Evolutionary conservation across 1,284 basidiomycete species (phyloP), one percentile per base, ranked within the genome.

Genomic region (Ganoderma resinaceum): DNA sequence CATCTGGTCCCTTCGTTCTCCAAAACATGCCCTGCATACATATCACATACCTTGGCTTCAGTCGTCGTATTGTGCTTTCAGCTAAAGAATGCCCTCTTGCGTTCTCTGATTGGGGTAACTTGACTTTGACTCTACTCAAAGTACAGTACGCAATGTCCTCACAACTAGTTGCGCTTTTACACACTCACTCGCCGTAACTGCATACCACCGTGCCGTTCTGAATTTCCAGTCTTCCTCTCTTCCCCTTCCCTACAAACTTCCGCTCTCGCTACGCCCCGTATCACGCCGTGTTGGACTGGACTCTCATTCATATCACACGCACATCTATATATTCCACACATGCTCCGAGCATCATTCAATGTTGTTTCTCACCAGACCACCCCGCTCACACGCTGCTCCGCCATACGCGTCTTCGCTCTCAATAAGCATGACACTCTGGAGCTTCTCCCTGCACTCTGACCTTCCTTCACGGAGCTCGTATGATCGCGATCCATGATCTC

Each of bases 261-360:
- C 26, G 35, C 35, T 29, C 16, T 60, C 26, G 38, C 38, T 58
- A 35, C 58, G 58, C 35, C 37, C 16, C 37, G 58, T 38, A 40
- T 60, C 37, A 40, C 38, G 38, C 58, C 38, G 55, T 35, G 55
- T 40, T 23, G 58, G 58, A 60, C 38, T 23, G 58, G 58, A 60
- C 38, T 40, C 58, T 16, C 37, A 42, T 31, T 35, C 55, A 58
- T 57, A 59, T 40, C 38, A 40, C 58, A 60, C 58, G 58, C 58
- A 60, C 37, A 40, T n/a, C 58, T 40, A 60, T 60, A 60, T 38
- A 60, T 60, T 38, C n/a, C 37, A 60, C 37, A 60, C 58, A 60
- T 60, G 58, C n/a, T 42, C 58, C 58, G 58, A 60, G 58, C 23
- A 55, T 55, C 52, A 55, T 55, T 55, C 52, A 55, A 20, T 55